Evolutionary conservation across 169 alveolate genomes (phyloP), one percentile per base, ranked within the genome.

Genomic region (Plasmodium yoelii): DNA sequence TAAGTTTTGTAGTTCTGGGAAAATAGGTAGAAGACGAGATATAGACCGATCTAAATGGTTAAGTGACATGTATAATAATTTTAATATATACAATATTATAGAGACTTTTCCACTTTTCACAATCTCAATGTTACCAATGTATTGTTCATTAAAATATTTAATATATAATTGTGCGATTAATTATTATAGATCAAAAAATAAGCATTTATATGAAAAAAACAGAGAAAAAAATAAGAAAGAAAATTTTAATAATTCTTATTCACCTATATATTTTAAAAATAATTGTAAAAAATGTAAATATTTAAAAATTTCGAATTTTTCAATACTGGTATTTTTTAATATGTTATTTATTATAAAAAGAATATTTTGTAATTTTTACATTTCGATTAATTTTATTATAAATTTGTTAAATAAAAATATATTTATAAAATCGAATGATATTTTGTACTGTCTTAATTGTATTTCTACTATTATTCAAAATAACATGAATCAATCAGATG

Each of bases 121-220:
- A 6, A 82, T 60, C 49, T 67, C 90, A 5, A 82, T 82, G 80
- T 34, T 82, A 3, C 90, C 90, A 13, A 67, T 82, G 82, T 82
- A 82, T 56, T 67, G 65, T 26, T 65, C 90, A n/a, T 60, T 82
- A 9, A 65, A 82, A 59, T 82, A 61, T 56, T 67, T 82, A 19
- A 67, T 82, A n/a, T 82, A 82, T 70, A 82, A 67, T 70, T 82
- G 65, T 60, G 69, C 44, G 19, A 55, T 82, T 9, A 47, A 82
- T 6, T 67, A 82, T 59, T 82, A 82, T 56, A 49, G 90, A 46
- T 67, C 60, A 13, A 82, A 82, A 26, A 82, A 82, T 67, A 82
- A 15, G 15, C 73, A 82, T 18, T 59, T 82, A 57, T 82, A 82
- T 82, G 65, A 80, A 57, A 15, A 24, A 15, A 51, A 47, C 10